Conservation (phyloP, 179 eudicot genomes). For the Actinidia arguta region DNA sequence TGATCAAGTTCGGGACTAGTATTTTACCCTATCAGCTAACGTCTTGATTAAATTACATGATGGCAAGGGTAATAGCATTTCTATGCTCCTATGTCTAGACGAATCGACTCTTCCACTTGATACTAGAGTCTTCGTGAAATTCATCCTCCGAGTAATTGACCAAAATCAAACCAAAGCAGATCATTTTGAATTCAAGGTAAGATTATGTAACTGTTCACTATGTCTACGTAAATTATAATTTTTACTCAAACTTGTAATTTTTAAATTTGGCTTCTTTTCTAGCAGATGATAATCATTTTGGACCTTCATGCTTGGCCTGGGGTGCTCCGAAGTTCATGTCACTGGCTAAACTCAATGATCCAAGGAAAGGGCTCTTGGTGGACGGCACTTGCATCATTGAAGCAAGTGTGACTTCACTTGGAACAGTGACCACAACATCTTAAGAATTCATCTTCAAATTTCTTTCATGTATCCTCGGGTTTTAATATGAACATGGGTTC, state of each 20-base stretch:
- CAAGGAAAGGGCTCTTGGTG: constrained; percentile 22
- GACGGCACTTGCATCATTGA: constrained; percentile 19
- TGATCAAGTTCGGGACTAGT: constrained; percentile 25
- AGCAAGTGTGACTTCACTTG: constrained; percentile 24
- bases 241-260: too few species aligned
- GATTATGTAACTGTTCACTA: background rate
- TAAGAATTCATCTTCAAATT: background rate
- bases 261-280: background rate
- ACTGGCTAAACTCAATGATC: constrained; percentile 26
- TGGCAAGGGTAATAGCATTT: constrained; percentile 31
- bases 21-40: constrained; percentile 7
- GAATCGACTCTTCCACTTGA: constrained; percentile 27
- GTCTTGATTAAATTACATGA: background rate
- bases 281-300: constrained; percentile 26
- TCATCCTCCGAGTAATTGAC: constrained; percentile 1
- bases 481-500: too few species aligned
- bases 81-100: constrained; percentile 18
- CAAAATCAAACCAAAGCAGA: constrained; percentile 13
- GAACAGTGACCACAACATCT: constrained; percentile 16
- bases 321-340: constrained; percentile 29
- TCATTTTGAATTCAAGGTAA: constrained; percentile 19
- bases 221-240: too few species aligned
- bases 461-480: too few species aligned
- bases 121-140: constrained; percentile 22
- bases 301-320: constrained; percentile 14